These are phyloP conservation scores for Xylaria hypoxylon DNA, from an alignment of 2,329 filamentous ascomycete genomes.

Conservation along the genomic window DNA sequence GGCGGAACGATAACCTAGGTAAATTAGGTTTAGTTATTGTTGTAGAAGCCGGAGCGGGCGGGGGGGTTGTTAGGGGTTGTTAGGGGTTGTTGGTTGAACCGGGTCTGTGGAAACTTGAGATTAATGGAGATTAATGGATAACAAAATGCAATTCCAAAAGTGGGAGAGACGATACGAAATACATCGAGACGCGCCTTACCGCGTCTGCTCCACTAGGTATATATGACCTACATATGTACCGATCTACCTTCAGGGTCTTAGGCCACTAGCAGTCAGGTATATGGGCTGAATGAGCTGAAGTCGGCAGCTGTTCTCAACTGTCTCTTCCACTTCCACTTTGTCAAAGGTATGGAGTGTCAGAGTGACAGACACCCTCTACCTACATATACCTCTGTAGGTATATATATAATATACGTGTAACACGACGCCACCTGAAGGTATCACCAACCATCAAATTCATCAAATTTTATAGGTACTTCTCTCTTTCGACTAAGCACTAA, in stretches of 20 bases:
- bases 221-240: neutral
- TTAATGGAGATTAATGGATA: neutral
- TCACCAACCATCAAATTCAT: neutral
- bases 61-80: too few relatives aligned
- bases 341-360: too few relatives aligned
- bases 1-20: neutral
- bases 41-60: neutral
- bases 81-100: neutral
- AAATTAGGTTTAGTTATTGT: neutral
- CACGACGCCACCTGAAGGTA: neutral
- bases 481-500: conserved; percentile 12
- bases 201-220: conserved; percentile 12
- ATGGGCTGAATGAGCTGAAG: too few relatives aligned
- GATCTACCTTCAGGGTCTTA: too few relatives aligned
- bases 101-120: too few relatives aligned
- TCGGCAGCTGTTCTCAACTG: too few relatives aligned
- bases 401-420: too few relatives aligned
- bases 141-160: neutral
- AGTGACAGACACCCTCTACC: too few relatives aligned
- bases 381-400: too few relatives aligned
- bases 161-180: neutral
- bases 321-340: too few relatives aligned
- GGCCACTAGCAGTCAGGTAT: too few relatives aligned
- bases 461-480: neutral
- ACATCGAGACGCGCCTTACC: conserved; percentile 2